Base-by-base conservation (phyloP, 2,329 filamentous ascomycete species). In the Monascus ruber region DNA sequence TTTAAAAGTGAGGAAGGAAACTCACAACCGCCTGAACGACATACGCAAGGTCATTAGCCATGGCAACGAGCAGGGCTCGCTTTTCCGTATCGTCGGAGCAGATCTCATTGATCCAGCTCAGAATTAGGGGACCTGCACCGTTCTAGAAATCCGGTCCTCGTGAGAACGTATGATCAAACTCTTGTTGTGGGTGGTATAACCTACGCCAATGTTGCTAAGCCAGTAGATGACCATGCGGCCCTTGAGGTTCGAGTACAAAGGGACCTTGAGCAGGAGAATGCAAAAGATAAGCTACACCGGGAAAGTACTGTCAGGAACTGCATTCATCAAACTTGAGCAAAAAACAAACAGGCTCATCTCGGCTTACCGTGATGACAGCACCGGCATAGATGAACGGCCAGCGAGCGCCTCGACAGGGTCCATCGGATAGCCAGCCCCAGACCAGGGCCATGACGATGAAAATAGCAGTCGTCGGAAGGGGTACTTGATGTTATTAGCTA, bases 311-410 rank as follows among this genome's bases (percentile, higher is more conserved):
- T 4, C 8, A n/a, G 26, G 37, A 17, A 28, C 17, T 28, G 27
- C 17, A 8, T 35, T 24, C 3, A 26, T 28, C 29, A 28, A 5
- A 1, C 31, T 17, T 17, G 17, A 17, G 17, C 17, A 17, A 3
- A 17, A 17, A 17, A 17, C 17, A 17, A 17, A 17, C 17, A 17
- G 17, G 17, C 17, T 17, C 17, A 3, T 17, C 17, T 17, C 17
- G 17, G 48, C 56, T 38, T 40, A 63, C 59, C 3, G 49, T 58
- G 24, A 62, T 54, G 6, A 58, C 42, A 6, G 63, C 62, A 4
- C 63, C 63, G 1, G 46, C 33, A 11, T 64, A 56, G 24, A 66
- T 61, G 39, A 66, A 66, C 3, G 62, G 63, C 54, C 55, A 65
- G 5, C 63, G 58, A 4, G 49, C 41, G 1, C 60, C 63, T 0